phyloP scores from a whole-genome alignment of 345 rosid species.

The Trapa bicornis region DNA sequence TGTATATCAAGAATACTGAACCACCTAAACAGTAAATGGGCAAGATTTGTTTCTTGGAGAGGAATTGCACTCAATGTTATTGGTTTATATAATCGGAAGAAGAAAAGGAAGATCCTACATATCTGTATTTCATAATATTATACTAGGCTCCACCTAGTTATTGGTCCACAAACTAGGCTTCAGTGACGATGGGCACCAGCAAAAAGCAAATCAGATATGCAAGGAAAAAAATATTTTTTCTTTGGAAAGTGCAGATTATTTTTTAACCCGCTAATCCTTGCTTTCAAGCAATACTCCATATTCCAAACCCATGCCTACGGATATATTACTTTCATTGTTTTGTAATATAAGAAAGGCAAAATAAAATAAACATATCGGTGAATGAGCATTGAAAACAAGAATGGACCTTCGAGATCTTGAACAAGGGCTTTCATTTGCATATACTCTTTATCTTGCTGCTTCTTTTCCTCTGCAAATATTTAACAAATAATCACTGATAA shows the following conservation, averaged over 20 bases:
- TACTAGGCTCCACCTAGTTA: neutral
- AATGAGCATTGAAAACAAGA: conserved; percentile 5
- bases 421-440: conserved; percentile 56
- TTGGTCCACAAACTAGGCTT: neutral
- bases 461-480: conserved; percentile 43
- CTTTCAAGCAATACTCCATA: neutral
- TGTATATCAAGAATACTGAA: neutral
- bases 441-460: conserved; percentile 44
- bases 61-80: no score
- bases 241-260: no score
- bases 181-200: no score
- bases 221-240: no score
- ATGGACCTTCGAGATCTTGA: conserved; percentile 59
- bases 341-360: neutral
- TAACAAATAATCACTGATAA: conserved; percentile 10
- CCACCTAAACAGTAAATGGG: neutral
- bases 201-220: no score
- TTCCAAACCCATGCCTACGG: neutral
- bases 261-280: no score
- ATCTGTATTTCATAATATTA: neutral
- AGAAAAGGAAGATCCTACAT: no score
- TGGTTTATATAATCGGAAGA: no score
- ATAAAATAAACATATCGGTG: neutral
- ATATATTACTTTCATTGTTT: neutral
- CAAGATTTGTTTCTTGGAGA: no score